Evolutionary conservation across 345 rosid genomes (phyloP).

Genomic region (Odontarrhena argentea): DNA sequence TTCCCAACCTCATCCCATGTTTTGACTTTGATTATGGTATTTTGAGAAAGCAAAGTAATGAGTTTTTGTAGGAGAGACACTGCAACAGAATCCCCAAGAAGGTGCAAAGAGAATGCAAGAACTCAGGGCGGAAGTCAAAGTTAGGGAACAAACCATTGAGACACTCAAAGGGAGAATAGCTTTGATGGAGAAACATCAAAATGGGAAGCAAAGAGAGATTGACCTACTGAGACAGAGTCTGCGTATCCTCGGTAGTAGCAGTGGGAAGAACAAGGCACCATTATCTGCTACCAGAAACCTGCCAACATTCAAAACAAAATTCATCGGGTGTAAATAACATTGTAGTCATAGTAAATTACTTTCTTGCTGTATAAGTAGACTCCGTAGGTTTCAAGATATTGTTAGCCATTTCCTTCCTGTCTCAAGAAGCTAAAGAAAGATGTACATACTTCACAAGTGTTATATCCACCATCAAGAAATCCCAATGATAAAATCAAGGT

Average conservation of each 20-base stretch:
- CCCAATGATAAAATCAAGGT: background rate
- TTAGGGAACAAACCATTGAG: constrained; percentile 52
- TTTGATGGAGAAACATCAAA: constrained; percentile 49
- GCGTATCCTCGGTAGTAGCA: constrained; percentile 52
- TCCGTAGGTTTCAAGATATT: constrained; percentile 22
- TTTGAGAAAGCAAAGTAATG: background rate
- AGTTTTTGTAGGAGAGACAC: constrained; percentile 44
- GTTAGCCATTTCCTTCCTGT: constrained; percentile 27
- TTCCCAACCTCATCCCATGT: constrained; percentile 14
- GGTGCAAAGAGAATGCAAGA: constrained; percentile 47
- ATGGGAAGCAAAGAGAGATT: constrained; percentile 56
- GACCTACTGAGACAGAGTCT: constrained; percentile 80
- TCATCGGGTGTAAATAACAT: constrained; percentile 28
- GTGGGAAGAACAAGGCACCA: constrained; percentile 25
- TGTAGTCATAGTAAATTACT: background rate
- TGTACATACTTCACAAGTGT: constrained; percentile 26
- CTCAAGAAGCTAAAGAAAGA: constrained; percentile 1
- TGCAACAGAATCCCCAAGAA: constrained; percentile 52
- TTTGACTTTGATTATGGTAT: background rate
- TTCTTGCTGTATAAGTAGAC: constrained; percentile 3
- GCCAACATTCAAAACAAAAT: constrained; percentile 31
- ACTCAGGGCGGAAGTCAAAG: constrained; percentile 57
- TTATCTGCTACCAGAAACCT: constrained; percentile 33
- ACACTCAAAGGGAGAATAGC: constrained; percentile 48
- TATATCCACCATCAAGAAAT: background rate